These are phyloP conservation scores for Chalciporus sp. DNA, from an alignment of 1,284 basidiomycete genomes.

Conservation along the genomic window DNA sequence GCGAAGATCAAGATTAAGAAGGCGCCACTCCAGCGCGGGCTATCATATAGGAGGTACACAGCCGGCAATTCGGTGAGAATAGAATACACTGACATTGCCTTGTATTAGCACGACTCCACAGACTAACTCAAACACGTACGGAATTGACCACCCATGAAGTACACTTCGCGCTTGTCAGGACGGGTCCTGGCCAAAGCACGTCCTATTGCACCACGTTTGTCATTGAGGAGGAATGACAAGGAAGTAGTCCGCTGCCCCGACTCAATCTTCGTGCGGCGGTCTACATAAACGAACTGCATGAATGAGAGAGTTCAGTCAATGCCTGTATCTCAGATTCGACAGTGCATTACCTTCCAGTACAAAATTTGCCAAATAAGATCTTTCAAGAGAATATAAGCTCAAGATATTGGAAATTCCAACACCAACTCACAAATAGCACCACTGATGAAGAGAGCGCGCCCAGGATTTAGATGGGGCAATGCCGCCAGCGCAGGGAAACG, in stretches of 20 bases:
- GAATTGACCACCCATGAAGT: conserved; percentile 87
- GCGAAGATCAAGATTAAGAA: conserved; percentile 81
- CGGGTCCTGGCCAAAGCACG: conserved; percentile 62
- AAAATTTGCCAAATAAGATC: conserved; percentile 87
- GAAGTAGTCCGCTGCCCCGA: conserved; percentile 87
- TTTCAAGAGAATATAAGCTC: conserved; percentile 34
- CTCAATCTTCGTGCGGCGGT: conserved; percentile 82
- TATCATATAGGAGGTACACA: conserved; percentile 80
- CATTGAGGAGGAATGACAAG: conserved; percentile 82
- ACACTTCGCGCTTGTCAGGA: conserved; percentile 63
- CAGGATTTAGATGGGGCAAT: conserved; percentile 64
- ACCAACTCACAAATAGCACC: conserved; percentile 66
- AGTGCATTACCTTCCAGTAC: conserved; percentile 77
- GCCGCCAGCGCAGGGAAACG: conserved; percentile 82
- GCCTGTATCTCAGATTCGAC: background rate
- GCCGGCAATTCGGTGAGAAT: conserved; percentile 87
- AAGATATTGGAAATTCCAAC: conserved; percentile 19
- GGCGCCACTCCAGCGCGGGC: conserved; percentile 68
- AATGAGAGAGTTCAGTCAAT: conserved; percentile 6
- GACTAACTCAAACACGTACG: conserved; percentile 46
- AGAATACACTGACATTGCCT: conserved; percentile 65
- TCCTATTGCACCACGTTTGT: conserved; percentile 84
- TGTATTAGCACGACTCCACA: background rate
- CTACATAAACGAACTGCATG: conserved; percentile 76
- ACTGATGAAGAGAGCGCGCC: conserved; percentile 66